Evolutionary conservation across 1,139 yeast genomes (phyloP), one percentile per base, ranked within the genome.

Genomic region (Diutina ranongensis): DNA sequence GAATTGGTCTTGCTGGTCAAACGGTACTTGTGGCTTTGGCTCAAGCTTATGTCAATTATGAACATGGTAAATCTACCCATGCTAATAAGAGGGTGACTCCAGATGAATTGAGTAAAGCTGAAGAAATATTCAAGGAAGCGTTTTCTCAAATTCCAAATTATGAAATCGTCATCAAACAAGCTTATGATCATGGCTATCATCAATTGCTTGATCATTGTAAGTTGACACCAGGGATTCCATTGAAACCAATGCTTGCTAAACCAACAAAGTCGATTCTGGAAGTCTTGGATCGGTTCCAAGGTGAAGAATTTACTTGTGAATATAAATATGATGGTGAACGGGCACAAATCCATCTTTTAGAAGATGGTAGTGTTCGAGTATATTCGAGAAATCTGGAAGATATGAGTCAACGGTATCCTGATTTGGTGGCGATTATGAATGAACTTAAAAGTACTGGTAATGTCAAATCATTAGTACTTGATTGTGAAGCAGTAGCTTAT

Each of bases 401-500:
- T 61, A 92, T 92, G 98, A 83, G 96, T 0, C 87, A 85, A 59
- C 69, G 96, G 56, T 92, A 92, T 58, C 99, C 99, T 0, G 99
- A 92, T 61, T 75, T 92, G 50, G 68, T 84, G 22, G 72, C 80
- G 1, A 78, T 83, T 45, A 73, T 86, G 20, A 75, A 76, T 35
- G 82, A 80, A 45, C 77, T 87, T 51, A 62, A 80, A 44, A 64
- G 22, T 25, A 18, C 21, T 20, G 3, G 15, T 8, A n/a, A 9
- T 10, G 12, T 40, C n/a, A 16, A 18, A 34, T 32, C 31, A 34
- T 20, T 89, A 62, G 87, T 92, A 49, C 62, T 92, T 48, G 99
- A 92, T 60, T 86, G 97, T 63, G 99, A 92, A 62, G 97, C 97
- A 4, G 98, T 94, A n/a, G 99, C 98, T 0, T 92, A 96, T 95